Evolutionary conservation across 148 eudicot species (phyloP), one percentile per base, ranked within the genome.

Genomic region (Spergularia marina): DNA sequence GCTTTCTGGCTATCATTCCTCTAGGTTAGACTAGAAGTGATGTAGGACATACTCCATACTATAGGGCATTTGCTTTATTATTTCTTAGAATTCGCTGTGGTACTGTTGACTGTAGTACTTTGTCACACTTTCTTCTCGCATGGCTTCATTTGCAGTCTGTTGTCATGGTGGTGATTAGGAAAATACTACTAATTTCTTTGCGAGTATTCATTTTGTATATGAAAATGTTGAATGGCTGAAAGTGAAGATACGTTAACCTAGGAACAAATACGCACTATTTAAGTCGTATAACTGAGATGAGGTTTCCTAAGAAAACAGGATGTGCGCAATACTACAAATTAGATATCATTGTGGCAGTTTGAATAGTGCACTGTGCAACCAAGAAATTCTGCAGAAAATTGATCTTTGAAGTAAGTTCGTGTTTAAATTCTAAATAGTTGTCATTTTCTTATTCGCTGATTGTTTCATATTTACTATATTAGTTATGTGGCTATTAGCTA

Each of bases 131-230:
- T 44, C 47, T 59, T 18, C 14, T 30, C 8, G 7, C 57, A 57
- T 57, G 54, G 16, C 23, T 55, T 76, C 58, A 69, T 52, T 59
- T 59, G 63, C 56, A 67, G 57, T 49, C 34, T 68, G 7, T 20
- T 67, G 58, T 30, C 51, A 3, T 23, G 69, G 18, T 30, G 11
- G 54, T 13, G 14, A 54, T 8, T 14, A 12, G 14, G 51, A 74
- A 47, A 53, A 6, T 25, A 17, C 30, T 53, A 52, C 52, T 20
- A n/a, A 12, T 34, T 52, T 9, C 10, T 63, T 21, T 23, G 20
- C 17, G 25, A 53, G 41, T 63, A 11, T 74, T 64, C n/a, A n/a
- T 36, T 55, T 56, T 21, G 52, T 21, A 11, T 69, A 3, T 52
- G 8, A 23, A 23, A 23, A 23, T 23, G 25, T 23, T 23, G 25